A percentile compares a stretch with the other conserved stretches of the same genome.
These are phyloP conservation scores for Rhizopus stolonifer DNA, from an alignment of 371 early-diverging fungal species.

Conservation along the genomic window DNA sequence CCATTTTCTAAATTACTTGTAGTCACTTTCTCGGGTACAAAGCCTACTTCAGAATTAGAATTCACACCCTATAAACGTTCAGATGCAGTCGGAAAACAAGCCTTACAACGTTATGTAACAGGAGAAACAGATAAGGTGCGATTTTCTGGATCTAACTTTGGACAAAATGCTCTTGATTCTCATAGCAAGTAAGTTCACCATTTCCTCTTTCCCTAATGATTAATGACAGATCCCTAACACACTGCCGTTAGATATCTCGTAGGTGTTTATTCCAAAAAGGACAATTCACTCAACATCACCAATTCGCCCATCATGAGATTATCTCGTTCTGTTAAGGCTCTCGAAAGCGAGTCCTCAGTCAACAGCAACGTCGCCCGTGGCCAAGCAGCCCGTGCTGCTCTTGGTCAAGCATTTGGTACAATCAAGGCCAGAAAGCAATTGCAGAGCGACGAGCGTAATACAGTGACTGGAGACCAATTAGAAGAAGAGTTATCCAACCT, in stretches of 20 bases:
- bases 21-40: constrained; percentile 49
- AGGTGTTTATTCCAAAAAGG: constrained; percentile 70
- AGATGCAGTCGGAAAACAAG: constrained; percentile 13
- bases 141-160: constrained; percentile 70
- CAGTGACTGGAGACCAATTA: constrained; percentile 61
- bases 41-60: constrained; percentile 31
- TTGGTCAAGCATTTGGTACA: constrained; percentile 91
- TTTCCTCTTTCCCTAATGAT: too few species aligned
- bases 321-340: constrained; percentile 67
- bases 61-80: constrained; percentile 32
- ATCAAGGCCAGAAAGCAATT: constrained; percentile 81
- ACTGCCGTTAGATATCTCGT: constrained; percentile 72
- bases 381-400: constrained; percentile 61
- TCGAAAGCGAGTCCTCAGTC: constrained; percentile 18
- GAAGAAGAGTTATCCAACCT: constrained; percentile 58
- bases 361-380: constrained; percentile 13
- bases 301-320: constrained; percentile 69
- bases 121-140: constrained; percentile 76
- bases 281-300: constrained; percentile 62
- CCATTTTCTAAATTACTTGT: not conserved
- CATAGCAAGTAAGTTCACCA: constrained; percentile 52
- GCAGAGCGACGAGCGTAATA: constrained; percentile 79
- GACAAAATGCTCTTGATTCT: constrained; percentile 46
- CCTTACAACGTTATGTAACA: constrained; percentile 45
- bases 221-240: too few species aligned